Evolutionary conservation across 768 basidiomycete species (phyloP).

Genomic region (Rhodotorula sphaerocarpa): DNA sequence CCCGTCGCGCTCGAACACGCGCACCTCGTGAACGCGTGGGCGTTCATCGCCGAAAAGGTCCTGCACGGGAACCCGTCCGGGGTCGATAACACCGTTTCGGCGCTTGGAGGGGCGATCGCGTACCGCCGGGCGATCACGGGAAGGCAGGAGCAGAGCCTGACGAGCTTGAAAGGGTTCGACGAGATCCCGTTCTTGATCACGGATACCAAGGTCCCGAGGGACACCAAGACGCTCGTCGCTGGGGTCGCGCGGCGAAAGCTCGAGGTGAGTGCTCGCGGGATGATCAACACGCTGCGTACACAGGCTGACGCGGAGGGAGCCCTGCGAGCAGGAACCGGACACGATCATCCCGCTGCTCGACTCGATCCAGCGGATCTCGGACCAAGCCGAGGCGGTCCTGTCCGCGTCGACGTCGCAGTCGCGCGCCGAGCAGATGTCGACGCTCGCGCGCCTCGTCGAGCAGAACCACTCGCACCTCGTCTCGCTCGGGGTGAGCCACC

Average conservation of each 20-base stretch:
- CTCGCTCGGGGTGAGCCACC: slow-evolving; percentile 82
- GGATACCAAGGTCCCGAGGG: slow-evolving; percentile 83
- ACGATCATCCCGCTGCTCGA: slow-evolving; percentile 66
- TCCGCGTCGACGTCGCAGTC: slow-evolving; percentile 60
- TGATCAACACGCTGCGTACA: no score
- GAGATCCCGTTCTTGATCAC: slow-evolving; percentile 77
- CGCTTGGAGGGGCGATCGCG: slow-evolving; percentile 82
- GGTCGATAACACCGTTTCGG: slow-evolving; percentile 89
- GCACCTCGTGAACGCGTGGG: slow-evolving; percentile 81
- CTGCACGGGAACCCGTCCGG: slow-evolving; percentile 95
- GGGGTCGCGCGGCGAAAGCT: slow-evolving; percentile 67
- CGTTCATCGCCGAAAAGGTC: slow-evolving; percentile 90
- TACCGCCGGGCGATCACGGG: slow-evolving; percentile 68
- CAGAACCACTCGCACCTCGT: slow-evolving; percentile 84
- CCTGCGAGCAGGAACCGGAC: slow-evolving; percentile 63
- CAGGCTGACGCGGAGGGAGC: not conserved
- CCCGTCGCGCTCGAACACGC: slow-evolving; percentile 51
- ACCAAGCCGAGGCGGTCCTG: slow-evolving; percentile 67
- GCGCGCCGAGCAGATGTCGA: slow-evolving; percentile 57
- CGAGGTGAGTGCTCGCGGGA: slow-evolving; percentile 26
- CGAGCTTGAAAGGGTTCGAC: slow-evolving; percentile 82
- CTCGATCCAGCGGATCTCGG: slow-evolving; percentile 74
- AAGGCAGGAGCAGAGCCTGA: slow-evolving; percentile 63
- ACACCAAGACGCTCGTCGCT: slow-evolving; percentile 89
- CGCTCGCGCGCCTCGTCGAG: slow-evolving; percentile 70